Conservation (phyloP, 176 grass and related monocot species). For the Aechmea fasciata region DNA sequence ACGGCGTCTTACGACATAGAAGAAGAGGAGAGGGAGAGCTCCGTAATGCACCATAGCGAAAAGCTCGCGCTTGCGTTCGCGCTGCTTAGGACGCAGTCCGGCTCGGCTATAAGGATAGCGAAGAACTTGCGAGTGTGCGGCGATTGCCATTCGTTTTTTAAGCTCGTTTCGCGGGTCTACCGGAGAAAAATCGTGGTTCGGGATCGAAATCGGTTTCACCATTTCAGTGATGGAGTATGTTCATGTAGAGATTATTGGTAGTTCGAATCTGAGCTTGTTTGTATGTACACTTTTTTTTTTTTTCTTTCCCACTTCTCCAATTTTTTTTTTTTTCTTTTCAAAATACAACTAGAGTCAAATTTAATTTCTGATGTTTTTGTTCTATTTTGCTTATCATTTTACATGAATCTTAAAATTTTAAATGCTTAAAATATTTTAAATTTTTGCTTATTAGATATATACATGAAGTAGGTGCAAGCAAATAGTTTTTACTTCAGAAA, state of each 20-base stretch:
- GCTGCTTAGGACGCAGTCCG: slow-evolving; percentile 2
- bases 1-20: slow-evolving; percentile 16
- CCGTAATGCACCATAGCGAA: slow-evolving; percentile 21
- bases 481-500: too few species aligned
- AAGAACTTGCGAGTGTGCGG: slow-evolving; percentile 25
- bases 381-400: too few species aligned
- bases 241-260: slow-evolving; percentile 24
- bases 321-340: too few species aligned
- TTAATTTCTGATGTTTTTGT: too few species aligned
- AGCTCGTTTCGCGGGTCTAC: slow-evolving; percentile 17
- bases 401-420: too few species aligned
- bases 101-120: slow-evolving; percentile 12
- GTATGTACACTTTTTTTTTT: not conserved
- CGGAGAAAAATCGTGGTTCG: slow-evolving; percentile 18
- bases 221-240: slow-evolving; percentile 19
- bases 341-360: too few species aligned
- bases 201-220: slow-evolving; percentile 18
- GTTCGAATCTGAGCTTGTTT: not conserved
- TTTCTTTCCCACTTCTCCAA: too few species aligned
- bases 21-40: slow-evolving; percentile 22
- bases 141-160: slow-evolving; percentile 24
- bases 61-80: slow-evolving; percentile 22
- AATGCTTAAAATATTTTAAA: too few species aligned
- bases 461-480: too few species aligned
- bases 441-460: too few species aligned